Percentiles rank a stretch among this genome's conserved stretches.
Conservation (phyloP, 2,329 filamentous ascomycete species). For the Fusarium cicatricum region DNA sequence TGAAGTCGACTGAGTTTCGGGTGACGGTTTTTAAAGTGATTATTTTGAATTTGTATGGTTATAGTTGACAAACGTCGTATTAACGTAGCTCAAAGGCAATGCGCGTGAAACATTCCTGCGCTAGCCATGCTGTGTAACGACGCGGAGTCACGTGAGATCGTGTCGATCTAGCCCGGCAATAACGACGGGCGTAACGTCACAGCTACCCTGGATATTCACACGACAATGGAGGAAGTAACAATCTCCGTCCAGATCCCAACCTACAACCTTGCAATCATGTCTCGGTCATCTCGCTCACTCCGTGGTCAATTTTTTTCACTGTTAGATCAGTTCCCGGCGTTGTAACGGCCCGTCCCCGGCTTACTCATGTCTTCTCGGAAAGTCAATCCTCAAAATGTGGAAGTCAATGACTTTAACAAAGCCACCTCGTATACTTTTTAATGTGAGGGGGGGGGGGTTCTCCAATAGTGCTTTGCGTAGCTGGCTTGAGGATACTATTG, state of each 20-base stretch:
- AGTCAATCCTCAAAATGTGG: not conserved
- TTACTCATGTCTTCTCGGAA: not conserved
- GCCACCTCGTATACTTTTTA: not conserved
- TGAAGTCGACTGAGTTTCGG: slow-evolving; percentile 33
- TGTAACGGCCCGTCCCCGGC: slow-evolving; percentile 1
- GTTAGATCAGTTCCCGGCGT: not conserved
- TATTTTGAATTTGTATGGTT: slow-evolving; percentile 20
- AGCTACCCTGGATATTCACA: slow-evolving; percentile 5
- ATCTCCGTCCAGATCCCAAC: no score
- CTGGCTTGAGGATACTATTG: no score
- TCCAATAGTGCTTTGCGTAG: no score
- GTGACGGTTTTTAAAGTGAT: slow-evolving; percentile 30
- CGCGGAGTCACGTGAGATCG: slow-evolving; percentile 43
- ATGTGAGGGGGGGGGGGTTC: no score
- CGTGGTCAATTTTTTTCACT: not conserved
- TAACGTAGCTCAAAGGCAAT: slow-evolving; percentile 16
- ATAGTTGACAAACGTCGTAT: slow-evolving; percentile 13
- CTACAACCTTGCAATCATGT: no score
- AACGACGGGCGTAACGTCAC: not conserved
- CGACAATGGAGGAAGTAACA: no score
- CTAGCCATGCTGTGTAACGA: slow-evolving; percentile 7
- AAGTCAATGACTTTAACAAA: slow-evolving; percentile 32
- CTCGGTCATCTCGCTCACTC: not conserved
- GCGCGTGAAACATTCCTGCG: slow-evolving; percentile 31
- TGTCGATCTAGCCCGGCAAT: slow-evolving; percentile 3